A percentile compares a stretch with the other conserved stretches of the same genome.
These are phyloP conservation scores for Wickerhamiella infanticola DNA, from an alignment of 1,139 yeast species.

Conservation along the genomic window DNA sequence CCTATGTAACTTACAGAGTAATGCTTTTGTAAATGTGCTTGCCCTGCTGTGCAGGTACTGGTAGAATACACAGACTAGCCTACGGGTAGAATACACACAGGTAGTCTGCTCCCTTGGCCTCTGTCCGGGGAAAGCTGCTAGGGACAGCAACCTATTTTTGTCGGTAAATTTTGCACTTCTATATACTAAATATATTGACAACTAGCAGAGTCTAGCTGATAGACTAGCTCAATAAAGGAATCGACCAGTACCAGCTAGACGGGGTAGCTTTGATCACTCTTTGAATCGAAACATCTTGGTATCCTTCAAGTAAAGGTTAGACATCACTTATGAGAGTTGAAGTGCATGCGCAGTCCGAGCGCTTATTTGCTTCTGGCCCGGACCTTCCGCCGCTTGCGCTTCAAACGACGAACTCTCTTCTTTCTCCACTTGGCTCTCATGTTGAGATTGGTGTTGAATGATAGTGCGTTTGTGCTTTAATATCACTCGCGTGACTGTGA, in stretches of 20 bases:
- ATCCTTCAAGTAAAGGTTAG: background rate
- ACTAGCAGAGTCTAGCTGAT: background rate
- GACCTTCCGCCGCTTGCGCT: constrained; percentile 99
- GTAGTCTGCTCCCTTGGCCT: too few relatives aligned
- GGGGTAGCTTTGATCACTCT: background rate
- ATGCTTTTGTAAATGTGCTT: too few relatives aligned
- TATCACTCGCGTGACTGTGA: background rate
- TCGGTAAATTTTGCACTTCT: background rate
- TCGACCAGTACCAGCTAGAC: background rate
- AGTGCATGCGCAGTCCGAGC: constrained; percentile 2
- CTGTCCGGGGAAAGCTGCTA: too few relatives aligned
- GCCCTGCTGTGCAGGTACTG: too few relatives aligned
- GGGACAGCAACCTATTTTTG: too few relatives aligned
- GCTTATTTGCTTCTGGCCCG: constrained; percentile 44
- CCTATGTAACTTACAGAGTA: too few relatives aligned
- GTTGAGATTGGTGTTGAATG: constrained; percentile 5
- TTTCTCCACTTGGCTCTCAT: constrained; percentile 56
- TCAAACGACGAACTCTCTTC: constrained; percentile 98
- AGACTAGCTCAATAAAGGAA: background rate
- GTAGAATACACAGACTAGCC: too few relatives aligned
- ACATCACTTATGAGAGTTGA: background rate
- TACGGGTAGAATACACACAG: too few relatives aligned
- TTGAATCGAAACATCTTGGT: background rate
- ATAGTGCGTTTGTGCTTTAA: background rate
- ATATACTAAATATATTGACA: background rate